phyloP scores from a whole-genome alignment of 1,284 basidiomycete genomes.

The Hemileia vastatrix region DNA sequence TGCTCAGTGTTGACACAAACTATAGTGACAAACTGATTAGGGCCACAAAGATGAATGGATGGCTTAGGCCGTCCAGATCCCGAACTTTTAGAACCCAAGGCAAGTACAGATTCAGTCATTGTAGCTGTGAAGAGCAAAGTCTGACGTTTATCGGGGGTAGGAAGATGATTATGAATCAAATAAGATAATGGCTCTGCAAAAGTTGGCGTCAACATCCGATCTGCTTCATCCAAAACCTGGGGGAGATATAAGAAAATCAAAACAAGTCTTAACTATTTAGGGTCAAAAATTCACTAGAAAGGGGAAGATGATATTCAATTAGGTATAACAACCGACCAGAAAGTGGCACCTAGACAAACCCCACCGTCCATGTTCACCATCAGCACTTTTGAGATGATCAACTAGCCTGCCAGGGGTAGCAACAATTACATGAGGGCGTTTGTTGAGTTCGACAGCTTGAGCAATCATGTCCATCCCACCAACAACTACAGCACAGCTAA shows the following conservation, averaged over 20 bases:
- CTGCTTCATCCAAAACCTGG: conserved; percentile 90
- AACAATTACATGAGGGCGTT: conserved; percentile 83
- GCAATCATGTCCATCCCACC: conserved; percentile 98
- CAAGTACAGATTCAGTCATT: conserved; percentile 74
- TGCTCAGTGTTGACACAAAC: conserved; percentile 14
- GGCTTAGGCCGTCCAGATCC: conserved; percentile 72
- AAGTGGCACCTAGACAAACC: conserved; percentile 74
- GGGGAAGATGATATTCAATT: not conserved
- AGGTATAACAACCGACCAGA: conserved; percentile 53
- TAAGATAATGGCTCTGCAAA: conserved; percentile 78
- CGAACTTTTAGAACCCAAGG: conserved; percentile 63
- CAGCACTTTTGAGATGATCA: conserved; percentile 66
- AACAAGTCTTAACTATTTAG: no score
- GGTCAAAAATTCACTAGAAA: not conserved
- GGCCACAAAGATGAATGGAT: conserved; percentile 73
- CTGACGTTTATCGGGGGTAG: conserved; percentile 62
- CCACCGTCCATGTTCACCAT: conserved; percentile 64
- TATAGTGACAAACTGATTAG: conserved; percentile 45
- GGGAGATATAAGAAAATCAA: not conserved
- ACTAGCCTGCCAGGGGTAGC: conserved; percentile 93
- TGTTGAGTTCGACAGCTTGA: conserved; percentile 76
- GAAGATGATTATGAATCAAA: conserved; percentile 63
- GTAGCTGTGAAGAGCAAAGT: conserved; percentile 97
- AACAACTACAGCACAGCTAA: conserved; percentile 69
- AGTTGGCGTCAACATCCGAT: conserved; percentile 77